These are phyloP conservation scores for Geranomyces variabilis DNA, from an alignment of 192 early-diverging fungal genomes.

Conservation along the genomic window DNA sequence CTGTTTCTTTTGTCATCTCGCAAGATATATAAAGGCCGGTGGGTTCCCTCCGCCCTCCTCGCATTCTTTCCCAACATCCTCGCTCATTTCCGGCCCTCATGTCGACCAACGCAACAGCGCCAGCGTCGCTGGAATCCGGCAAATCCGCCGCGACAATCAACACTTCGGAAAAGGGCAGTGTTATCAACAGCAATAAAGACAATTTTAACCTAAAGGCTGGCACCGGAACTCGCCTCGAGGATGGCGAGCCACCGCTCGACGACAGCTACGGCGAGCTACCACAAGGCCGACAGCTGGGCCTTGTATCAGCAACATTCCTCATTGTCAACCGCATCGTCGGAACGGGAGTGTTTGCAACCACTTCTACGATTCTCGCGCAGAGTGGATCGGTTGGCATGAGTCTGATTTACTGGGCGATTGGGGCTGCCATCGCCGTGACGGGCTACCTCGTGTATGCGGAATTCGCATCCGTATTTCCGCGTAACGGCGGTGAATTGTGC, in stretches of 20 bases:
- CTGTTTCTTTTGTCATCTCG: too few relatives aligned
- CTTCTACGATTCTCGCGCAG: slow-evolving; percentile 39
- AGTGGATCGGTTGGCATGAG: slow-evolving; percentile 47
- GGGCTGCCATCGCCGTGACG: slow-evolving; percentile 39
- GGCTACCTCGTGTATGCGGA: slow-evolving; percentile 37
- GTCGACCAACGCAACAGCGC: too few relatives aligned
- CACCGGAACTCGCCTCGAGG: neutral
- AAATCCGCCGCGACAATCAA: neutral
- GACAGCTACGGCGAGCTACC: neutral
- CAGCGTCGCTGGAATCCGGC: neutral
- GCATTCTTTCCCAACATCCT: too few relatives aligned
- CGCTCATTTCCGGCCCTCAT: too few relatives aligned
- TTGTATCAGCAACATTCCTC: slow-evolving; percentile 26
- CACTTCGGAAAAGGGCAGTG: too few relatives aligned
- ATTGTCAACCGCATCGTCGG: slow-evolving; percentile 47
- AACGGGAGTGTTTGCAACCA: slow-evolving; percentile 50
- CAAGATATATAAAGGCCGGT: too few relatives aligned
- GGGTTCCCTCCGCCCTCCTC: too few relatives aligned
- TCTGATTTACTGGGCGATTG: slow-evolving; percentile 47
- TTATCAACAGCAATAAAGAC: too few relatives aligned
- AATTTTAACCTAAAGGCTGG: too few relatives aligned
- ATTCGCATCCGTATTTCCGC: slow-evolving; percentile 40
- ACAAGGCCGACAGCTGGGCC: slow-evolving; percentile 16
- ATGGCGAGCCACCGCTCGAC: neutral
- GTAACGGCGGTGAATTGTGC: slow-evolving; percentile 65